These are phyloP conservation scores for Stylosanthes scabra DNA, from an alignment of 331 rosid species.

Conservation along the genomic window DNA sequence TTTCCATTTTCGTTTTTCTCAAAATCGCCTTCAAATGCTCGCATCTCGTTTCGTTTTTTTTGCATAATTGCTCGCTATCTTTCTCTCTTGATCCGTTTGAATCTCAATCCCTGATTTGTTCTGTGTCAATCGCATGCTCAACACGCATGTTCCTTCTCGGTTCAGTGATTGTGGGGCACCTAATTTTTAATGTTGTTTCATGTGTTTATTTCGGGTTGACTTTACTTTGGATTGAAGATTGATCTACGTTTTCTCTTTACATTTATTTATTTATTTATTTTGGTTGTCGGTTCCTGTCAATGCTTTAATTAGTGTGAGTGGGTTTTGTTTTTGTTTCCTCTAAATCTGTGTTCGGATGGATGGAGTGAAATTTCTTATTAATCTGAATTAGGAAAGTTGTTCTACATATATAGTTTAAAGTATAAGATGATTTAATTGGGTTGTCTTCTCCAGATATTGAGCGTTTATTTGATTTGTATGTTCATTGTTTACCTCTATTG, in stretches of 20 bases:
- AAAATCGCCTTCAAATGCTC: constrained; percentile 1
- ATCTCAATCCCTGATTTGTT: constrained; percentile 41
- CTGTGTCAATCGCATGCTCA: constrained; percentile 40
- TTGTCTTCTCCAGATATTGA: constrained; percentile 8
- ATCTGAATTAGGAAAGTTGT: constrained; percentile 36
- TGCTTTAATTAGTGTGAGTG: constrained; percentile 36
- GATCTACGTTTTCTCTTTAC: constrained; percentile 2
- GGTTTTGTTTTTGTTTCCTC: background rate
- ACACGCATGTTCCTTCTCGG: constrained; percentile 30
- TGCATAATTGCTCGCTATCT: constrained; percentile 31
- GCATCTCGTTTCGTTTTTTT: background rate
- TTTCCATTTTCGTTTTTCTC: background rate
- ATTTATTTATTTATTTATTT: background rate
- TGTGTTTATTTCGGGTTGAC: constrained; percentile 38
- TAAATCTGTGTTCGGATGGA: constrained; percentile 24
- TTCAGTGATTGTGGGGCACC: constrained; percentile 11
- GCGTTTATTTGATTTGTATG: constrained; percentile 26
- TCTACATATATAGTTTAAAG: background rate
- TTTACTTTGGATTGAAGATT: constrained; percentile 43
- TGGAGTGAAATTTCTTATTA: constrained; percentile 26
- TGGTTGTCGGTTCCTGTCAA: constrained; percentile 7
- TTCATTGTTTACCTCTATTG: background rate
- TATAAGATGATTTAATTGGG: constrained; percentile 16
- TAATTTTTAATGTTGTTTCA: background rate
- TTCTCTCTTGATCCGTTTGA: constrained; percentile 50